Evolutionary conservation across 116 monocot species (phyloP).

Genomic region (Papilionanthe hybrid): DNA sequence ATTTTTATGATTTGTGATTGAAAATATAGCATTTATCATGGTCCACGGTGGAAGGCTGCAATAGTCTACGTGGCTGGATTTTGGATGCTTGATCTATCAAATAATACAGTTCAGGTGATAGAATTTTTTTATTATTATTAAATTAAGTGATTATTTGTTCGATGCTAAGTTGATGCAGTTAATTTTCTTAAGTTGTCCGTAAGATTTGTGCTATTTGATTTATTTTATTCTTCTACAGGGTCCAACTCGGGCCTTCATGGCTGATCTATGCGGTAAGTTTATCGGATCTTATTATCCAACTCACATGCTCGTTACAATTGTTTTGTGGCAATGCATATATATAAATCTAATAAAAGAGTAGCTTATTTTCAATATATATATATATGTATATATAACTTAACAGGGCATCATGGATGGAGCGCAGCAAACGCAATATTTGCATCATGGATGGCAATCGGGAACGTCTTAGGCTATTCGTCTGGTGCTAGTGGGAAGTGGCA

Average conservation of each 20-base stretch:
- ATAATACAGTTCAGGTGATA: conserved; percentile 58
- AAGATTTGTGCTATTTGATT: too few relatives aligned
- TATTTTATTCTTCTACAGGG: conserved; percentile 17
- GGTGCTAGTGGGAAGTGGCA: conserved; percentile 57
- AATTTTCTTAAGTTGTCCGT: too few relatives aligned
- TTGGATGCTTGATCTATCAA: conserved; percentile 62
- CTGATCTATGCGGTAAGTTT: conserved; percentile 51
- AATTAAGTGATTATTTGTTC: neutral
- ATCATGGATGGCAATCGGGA: conserved; percentile 67
- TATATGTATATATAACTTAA: neutral
- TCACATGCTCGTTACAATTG: neutral
- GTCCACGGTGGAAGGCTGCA: conserved; percentile 54
- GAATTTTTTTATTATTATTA: neutral
- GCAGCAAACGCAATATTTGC: conserved; percentile 61
- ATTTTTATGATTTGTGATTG: neutral
- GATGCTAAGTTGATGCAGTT: too few relatives aligned
- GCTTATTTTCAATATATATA: too few relatives aligned
- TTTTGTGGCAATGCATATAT: too few relatives aligned
- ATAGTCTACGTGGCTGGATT: conserved; percentile 51
- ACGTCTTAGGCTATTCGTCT: conserved; percentile 64
- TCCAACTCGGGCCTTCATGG: conserved; percentile 65
- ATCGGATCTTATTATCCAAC: neutral
- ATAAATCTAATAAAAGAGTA: too few relatives aligned
- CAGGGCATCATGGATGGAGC: conserved; percentile 39
- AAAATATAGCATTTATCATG: conserved; percentile 38